Conservation (phyloP, 2,329 filamentous ascomycete species). For the Juglanconis sp. region DNA sequence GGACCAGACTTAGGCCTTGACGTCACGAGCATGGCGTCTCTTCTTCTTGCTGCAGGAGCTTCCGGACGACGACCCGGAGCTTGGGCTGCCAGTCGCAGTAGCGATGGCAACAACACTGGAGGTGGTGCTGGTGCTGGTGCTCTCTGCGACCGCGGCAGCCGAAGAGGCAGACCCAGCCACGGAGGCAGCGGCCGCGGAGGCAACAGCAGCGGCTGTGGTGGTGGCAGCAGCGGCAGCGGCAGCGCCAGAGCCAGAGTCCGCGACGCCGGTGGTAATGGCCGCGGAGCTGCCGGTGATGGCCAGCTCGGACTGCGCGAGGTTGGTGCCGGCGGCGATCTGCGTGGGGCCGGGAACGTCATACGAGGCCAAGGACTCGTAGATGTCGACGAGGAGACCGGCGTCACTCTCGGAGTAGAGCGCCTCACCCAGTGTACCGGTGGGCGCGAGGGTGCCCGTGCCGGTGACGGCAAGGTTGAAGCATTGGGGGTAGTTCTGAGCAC, state of each 20-base stretch:
- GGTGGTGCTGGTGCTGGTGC: background rate
- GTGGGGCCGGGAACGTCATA: constrained; percentile 16
- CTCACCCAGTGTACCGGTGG: constrained; percentile 11
- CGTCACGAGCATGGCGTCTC: constrained; percentile 8
- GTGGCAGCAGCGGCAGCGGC: no score
- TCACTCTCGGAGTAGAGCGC: constrained; percentile 13
- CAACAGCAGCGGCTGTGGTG: background rate
- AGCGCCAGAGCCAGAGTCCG: background rate
- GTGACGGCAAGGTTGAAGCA: constrained; percentile 58
- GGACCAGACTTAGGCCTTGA: background rate
- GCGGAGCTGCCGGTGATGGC: constrained; percentile 7
- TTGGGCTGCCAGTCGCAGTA: no score
- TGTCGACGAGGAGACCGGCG: constrained; percentile 12
- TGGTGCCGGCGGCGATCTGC: constrained; percentile 14
- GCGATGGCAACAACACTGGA: background rate
- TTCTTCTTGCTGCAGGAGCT: constrained; percentile 4
- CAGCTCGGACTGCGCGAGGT: constrained; percentile 12
- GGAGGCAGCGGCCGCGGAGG: background rate
- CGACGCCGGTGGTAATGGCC: constrained; percentile 2
- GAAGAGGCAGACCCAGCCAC: background rate
- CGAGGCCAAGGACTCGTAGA: constrained; percentile 11
- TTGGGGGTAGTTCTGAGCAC: constrained; percentile 51
- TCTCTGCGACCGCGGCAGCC: background rate
- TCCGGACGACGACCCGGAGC: no score
- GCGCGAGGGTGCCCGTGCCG: constrained; percentile 35